phyloP scores from a whole-genome alignment of 1,139 yeast species.

The Hansenula lynferdii region DNA sequence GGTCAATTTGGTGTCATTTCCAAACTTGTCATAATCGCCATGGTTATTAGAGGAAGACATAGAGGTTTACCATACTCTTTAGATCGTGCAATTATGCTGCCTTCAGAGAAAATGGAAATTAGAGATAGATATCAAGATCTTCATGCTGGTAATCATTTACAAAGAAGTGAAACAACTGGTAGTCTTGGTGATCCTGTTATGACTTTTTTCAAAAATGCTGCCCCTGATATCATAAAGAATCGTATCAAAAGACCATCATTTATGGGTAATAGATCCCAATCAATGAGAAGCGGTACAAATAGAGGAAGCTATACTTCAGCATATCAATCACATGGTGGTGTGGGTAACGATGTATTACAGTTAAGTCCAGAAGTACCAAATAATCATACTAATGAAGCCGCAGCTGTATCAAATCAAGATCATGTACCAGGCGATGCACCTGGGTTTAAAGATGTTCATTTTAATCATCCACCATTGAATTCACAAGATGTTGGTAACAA shows the following conservation, averaged over 20 bases:
- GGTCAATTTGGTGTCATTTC: conserved; percentile 70
- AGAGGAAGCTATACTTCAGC: not conserved
- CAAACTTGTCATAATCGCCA: conserved; percentile 78
- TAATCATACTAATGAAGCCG: not conserved
- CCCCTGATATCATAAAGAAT: conserved; percentile 19
- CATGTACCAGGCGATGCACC: too few relatives aligned
- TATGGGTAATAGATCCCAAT: not conserved
- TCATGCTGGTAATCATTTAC: conserved; percentile 34
- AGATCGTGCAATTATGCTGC: conserved; percentile 91
- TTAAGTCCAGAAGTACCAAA: not conserved
- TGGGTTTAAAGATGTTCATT: conserved; percentile 10
- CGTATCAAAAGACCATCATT: conserved; percentile 11
- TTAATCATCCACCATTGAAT: not conserved
- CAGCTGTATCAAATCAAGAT: too few relatives aligned
- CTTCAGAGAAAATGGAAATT: conserved; percentile 61
- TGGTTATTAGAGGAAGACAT: conserved; percentile 93
- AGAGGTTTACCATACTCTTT: conserved; percentile 93
- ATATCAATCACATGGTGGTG: not conserved
- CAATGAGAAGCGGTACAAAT: not conserved
- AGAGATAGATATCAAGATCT: conserved; percentile 66
- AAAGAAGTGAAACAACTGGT: conserved; percentile 18
- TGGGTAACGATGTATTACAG: not conserved
- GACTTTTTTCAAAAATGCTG: conserved; percentile 23
- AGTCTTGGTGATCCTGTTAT: conserved; percentile 20
- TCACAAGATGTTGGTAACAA: not conserved